Conservation (phyloP, 176 grass and related monocot genomes). For the Oryza brachyantha region DNA sequence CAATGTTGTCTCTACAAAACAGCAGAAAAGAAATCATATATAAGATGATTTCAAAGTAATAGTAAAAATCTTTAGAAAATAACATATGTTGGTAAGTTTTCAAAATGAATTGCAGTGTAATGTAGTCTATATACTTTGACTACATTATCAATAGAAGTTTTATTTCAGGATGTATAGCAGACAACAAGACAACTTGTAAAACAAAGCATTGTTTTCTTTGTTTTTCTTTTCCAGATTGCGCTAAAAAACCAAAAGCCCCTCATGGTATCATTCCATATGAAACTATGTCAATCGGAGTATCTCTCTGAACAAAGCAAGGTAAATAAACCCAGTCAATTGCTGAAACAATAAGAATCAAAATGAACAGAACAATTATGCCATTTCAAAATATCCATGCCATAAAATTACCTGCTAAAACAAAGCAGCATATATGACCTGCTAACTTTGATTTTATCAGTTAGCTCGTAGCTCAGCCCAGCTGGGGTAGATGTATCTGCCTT, state of each 20-base stretch:
- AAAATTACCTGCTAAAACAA: conserved; percentile 6
- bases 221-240: not conserved
- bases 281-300: not conserved
- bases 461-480: conserved; percentile 78
- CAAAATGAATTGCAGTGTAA: not conserved
- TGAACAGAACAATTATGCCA: not conserved
- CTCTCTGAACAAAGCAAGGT: not conserved
- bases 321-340: not conserved
- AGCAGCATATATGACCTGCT: not conserved
- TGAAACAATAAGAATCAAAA: not conserved
- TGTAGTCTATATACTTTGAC: not conserved
- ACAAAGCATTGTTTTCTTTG: not conserved
- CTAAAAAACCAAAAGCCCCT: not conserved
- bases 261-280: not conserved
- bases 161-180: not conserved
- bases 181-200: not conserved
- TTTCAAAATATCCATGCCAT: not conserved
- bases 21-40: conserved; percentile 21
- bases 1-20: conserved; percentile 78
- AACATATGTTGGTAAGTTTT: not conserved
- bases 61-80: conserved; percentile 1
- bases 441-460: conserved; percentile 59
- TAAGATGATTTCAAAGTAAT: not conserved
- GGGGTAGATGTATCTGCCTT: conserved; percentile 93
- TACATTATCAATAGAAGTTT: not conserved